Evolutionary conservation across 441 rosid species (phyloP).

Genomic region (Eugenia klotzschiana): DNA sequence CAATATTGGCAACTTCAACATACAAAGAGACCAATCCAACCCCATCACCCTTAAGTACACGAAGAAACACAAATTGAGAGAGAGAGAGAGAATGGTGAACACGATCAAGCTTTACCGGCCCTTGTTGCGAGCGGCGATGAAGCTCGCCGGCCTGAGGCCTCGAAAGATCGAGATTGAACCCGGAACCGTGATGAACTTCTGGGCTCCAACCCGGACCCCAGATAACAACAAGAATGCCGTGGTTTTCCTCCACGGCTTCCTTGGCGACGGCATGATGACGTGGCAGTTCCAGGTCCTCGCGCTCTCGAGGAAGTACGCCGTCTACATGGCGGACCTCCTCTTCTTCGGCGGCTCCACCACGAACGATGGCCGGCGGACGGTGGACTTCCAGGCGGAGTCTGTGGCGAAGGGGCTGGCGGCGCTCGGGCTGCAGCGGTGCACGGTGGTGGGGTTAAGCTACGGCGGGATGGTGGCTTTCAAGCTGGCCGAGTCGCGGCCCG

Average conservation of each 20-base stretch:
- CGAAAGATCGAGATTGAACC: not conserved
- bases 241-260: conserved; percentile 27
- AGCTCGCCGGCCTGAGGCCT: not conserved
- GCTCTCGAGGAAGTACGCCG: conserved; percentile 13
- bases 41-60: not conserved
- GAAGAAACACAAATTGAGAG: not conserved
- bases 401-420: conserved; percentile 16
- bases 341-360: conserved; percentile 30
- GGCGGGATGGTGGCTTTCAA: conserved; percentile 29
- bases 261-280: conserved; percentile 12
- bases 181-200: not conserved
- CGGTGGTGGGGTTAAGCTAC: conserved; percentile 23
- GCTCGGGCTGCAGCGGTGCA: conserved; percentile 22
- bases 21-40: not conserved
- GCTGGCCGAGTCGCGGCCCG: conserved; percentile 23
- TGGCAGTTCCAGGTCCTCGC: conserved; percentile 28
- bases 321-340: conserved; percentile 27
- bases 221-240: not conserved
- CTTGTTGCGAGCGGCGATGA: not conserved
- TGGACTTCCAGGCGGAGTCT: conserved; percentile 28
- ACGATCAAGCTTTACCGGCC: not conserved
- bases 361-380: conserved; percentile 5
- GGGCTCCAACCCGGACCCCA: not conserved
- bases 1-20: not conserved
- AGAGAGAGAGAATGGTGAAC: not conserved